These are phyloP conservation scores for Cyberlindnera petersonii DNA, from an alignment of 805 yeast genomes.

Conservation along the genomic window DNA sequence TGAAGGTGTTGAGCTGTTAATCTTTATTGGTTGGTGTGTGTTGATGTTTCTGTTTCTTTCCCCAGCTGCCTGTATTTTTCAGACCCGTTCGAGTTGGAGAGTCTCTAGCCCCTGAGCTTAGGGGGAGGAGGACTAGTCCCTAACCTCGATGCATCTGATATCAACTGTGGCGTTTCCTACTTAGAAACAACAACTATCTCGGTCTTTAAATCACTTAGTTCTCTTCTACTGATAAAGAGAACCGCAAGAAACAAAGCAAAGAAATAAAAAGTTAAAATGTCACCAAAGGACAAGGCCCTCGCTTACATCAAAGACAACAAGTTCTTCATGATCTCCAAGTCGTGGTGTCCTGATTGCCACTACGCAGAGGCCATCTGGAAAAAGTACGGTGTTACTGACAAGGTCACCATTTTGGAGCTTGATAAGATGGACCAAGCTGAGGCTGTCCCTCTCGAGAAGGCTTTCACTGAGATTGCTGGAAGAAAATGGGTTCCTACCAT, in stretches of 20 bases:
- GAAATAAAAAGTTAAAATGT: neutral
- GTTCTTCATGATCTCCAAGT: constrained; percentile 58
- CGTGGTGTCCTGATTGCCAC: constrained; percentile 79
- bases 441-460: constrained; percentile 50
- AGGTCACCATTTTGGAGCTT: constrained; percentile 55
- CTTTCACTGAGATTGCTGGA: constrained; percentile 53
- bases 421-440: constrained; percentile 50
- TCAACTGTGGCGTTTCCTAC: no score
- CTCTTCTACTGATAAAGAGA: neutral
- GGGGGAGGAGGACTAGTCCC: no score
- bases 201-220: neutral
- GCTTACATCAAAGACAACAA: constrained; percentile 42
- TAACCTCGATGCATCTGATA: no score
- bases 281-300: constrained; percentile 34
- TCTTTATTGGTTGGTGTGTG: no score
- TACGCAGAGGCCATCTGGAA: constrained; percentile 56
- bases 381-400: constrained; percentile 45
- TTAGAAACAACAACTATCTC: no score
- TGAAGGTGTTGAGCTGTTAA: no score
- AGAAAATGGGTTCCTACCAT: constrained; percentile 69
- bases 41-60: no score
- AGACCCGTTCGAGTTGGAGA: no score
- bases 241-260: neutral
- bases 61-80: no score
- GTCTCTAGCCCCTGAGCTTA: no score